Base-by-base conservation (phyloP, 768 basidiomycete species). In the Tephrocybe sp. region DNA sequence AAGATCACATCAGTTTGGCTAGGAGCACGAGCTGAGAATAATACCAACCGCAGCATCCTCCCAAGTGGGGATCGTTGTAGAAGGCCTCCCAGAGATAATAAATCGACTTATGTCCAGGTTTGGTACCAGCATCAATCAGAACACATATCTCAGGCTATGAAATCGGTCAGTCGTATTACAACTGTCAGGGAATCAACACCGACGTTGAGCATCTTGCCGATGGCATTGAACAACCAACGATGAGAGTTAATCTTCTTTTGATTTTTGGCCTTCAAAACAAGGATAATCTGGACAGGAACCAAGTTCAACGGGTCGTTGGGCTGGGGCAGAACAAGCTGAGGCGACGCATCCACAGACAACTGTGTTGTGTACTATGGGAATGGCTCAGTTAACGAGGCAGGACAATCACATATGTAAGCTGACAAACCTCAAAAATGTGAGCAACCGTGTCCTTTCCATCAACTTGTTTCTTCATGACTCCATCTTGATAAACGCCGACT, bases 171-270 rank as follows among this genome's bases (percentile, higher is more conserved):
- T 31, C 33, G 39, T 7, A 26, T 3, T n/a, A n/a, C 22, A 16
- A 16, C 13, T n/a, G 20, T 11, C 10, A 31, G 11, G 4, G 14
- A 32, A 35, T 12, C 65, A 4, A 19, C 13, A 59, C 73, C 38
- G 53, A 87, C 90, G 59, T 90, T 79, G 36, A 96, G 68, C 59
- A 87, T 85, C 61, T 75, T 82, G 3, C 92, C 92, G 46, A 98
- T 87, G 19, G 91, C 94, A 58, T 98, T 95, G 77, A 98, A 95
- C 22, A 96, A 75, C 94, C 94, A 96, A 36, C 93, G 84, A 69
- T 96, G 93, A 48, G 90, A 92, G 63, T 93, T 94, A 69, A 93
- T 94, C 75, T 96, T 95, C 77, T 94, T 95, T 66, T 90, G 85
- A 71, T 96, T 96, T 73, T 95, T 89, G 6, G 91, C 91, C 69